A percentile compares a stretch with the other conserved stretches of the same genome.
phyloP scores from a whole-genome alignment of 495 filamentous ascomycete species.

The Tuber aestivum region DNA sequence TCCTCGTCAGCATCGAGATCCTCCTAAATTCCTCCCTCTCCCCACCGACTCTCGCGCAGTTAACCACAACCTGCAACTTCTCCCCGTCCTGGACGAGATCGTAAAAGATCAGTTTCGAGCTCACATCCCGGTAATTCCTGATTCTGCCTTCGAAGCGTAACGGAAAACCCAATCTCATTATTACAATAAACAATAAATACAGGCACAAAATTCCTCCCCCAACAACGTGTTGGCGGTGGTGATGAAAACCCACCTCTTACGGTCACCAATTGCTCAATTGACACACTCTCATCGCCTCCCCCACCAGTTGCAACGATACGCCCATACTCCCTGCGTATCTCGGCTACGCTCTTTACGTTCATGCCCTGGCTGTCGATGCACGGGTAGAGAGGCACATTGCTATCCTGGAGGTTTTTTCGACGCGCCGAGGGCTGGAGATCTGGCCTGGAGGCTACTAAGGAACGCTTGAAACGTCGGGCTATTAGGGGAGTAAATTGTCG shows the following conservation, averaged over 20 bases:
- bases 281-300: constrained; percentile 18
- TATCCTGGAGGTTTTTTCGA: constrained; percentile 29
- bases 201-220: constrained; percentile 1
- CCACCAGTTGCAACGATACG: constrained; percentile 12
- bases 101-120: constrained; percentile 73
- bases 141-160: constrained; percentile 56
- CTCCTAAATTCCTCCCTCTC: constrained; percentile 53
- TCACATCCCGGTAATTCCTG: constrained; percentile 39
- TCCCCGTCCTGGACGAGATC: constrained; percentile 66
- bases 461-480: not conserved
- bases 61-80: constrained; percentile 67
- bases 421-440: constrained; percentile 32
- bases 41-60: constrained; percentile 54
- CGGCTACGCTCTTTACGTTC: constrained; percentile 39
- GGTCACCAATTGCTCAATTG: constrained; percentile 27
- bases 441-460: constrained; percentile 30
- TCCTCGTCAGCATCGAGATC: constrained; percentile 54
- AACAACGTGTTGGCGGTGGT: not conserved
- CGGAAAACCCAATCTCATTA: constrained; percentile 32
- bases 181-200: constrained; percentile 32
- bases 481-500: not conserved
- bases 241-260: constrained; percentile 38
- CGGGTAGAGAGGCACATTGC: constrained; percentile 53
- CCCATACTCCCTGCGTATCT: constrained; percentile 22
- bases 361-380: constrained; percentile 50